These are phyloP conservation scores for Clavispora santaluciae DNA, from an alignment of 805 yeast species.

Conservation along the genomic window DNA sequence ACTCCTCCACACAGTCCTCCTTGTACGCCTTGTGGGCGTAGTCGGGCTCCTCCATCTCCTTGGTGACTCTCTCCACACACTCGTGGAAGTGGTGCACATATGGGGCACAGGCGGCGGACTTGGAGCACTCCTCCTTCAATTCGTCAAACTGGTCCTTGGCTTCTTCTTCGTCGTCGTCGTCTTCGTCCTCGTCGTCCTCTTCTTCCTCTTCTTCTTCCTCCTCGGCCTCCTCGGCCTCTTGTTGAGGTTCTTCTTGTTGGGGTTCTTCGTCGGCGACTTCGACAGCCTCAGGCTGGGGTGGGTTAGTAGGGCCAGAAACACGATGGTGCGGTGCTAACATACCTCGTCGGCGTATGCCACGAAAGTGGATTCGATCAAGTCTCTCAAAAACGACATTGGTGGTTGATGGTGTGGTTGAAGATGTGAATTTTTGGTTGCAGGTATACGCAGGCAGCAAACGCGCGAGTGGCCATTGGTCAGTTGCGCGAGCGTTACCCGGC, in stretches of 20 bases:
- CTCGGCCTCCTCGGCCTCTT: slow-evolving; percentile 51
- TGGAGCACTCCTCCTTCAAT: slow-evolving; percentile 54
- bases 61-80: slow-evolving; percentile 92
- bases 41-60: slow-evolving; percentile 77
- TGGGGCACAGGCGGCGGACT: slow-evolving; percentile 62
- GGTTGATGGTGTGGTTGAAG: slow-evolving; percentile 5
- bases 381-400: slow-evolving; percentile 53
- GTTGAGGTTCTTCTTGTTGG: slow-evolving; percentile 15
- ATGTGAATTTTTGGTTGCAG: slow-evolving; percentile 7
- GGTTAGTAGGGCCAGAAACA: not conserved
- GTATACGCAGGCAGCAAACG: slow-evolving; percentile 16
- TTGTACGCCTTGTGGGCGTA: slow-evolving; percentile 77
- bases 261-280: slow-evolving; percentile 33
- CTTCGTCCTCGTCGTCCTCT: slow-evolving; percentile 57
- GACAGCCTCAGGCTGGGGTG: slow-evolving; percentile 17
- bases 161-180: slow-evolving; percentile 17
- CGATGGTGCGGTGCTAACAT: slow-evolving; percentile 20
- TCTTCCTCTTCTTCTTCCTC: slow-evolving; percentile 69
- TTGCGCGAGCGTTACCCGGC: slow-evolving; percentile 2
- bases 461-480: slow-evolving; percentile 19
- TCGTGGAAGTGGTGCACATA: slow-evolving; percentile 86
- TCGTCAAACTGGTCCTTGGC: slow-evolving; percentile 14
- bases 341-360: slow-evolving; percentile 80
- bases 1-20: slow-evolving; percentile 98
- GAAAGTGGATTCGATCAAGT: slow-evolving; percentile 71